phyloP scores from a whole-genome alignment of 176 grass and related monocot genomes.

The Avena eriantha region DNA sequence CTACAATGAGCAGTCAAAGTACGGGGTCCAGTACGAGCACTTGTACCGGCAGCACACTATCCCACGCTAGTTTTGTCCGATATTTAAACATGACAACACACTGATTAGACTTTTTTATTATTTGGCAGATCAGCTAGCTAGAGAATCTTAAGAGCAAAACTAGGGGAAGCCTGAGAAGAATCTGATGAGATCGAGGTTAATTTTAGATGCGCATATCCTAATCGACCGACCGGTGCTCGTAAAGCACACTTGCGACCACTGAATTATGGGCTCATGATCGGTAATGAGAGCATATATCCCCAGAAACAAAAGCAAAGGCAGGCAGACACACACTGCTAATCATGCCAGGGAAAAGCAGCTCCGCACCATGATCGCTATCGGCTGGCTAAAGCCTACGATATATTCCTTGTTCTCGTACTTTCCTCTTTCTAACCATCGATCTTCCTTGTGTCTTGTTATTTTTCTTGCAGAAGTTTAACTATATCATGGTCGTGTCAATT shows the following conservation, averaged over 20 bases:
- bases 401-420: constrained; percentile 49
- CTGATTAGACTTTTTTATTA: constrained; percentile 11
- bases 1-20: neutral
- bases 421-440: constrained; percentile 5
- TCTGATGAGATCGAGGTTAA: constrained; percentile 34
- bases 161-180: too few relatives aligned
- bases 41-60: neutral
- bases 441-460: neutral
- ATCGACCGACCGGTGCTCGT: constrained; percentile 14
- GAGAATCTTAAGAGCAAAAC: neutral
- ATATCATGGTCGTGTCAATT: neutral
- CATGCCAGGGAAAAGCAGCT: constrained; percentile 26
- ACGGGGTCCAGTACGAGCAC: neutral
- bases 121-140: constrained; percentile 2
- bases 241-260: constrained; percentile 27
- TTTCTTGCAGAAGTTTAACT: neutral
- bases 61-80: too few relatives aligned
- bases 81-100: neutral
- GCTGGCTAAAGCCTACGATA: constrained; percentile 31
- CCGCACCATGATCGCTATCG: constrained; percentile 24
- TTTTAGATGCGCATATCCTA: constrained; percentile 35
- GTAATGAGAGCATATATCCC: neutral
- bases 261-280: constrained; percentile 33
- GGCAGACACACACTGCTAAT: neutral
- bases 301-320: constrained; percentile 41